phyloP scores from a whole-genome alignment of 192 early-diverging fungal genomes.

The Gaertneriomyces sp. region DNA sequence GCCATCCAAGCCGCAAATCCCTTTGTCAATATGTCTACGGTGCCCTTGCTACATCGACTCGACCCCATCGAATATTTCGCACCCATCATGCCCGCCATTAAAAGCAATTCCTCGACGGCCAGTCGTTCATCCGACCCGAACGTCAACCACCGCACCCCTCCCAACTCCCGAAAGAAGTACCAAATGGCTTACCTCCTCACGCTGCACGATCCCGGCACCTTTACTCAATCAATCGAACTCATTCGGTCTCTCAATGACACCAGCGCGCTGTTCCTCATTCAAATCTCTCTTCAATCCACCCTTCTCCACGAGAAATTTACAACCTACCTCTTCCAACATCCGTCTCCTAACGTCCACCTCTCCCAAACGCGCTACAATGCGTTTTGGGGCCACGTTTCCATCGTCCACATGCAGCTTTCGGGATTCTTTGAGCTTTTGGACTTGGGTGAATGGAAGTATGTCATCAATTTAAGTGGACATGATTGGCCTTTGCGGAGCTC shows the following conservation, averaged over 20 bases:
- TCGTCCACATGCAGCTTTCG: constrained; percentile 44
- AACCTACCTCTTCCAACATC: too few relatives aligned
- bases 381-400: constrained; percentile 43
- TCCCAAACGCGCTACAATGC: constrained; percentile 23
- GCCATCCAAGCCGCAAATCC: constrained; percentile 40
- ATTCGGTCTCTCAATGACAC: constrained; percentile 43
- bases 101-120: not conserved
- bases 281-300: constrained; percentile 35
- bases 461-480: constrained; percentile 45
- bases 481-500: constrained; percentile 45
- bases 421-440: constrained; percentile 51
- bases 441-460: constrained; percentile 53
- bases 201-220: constrained; percentile 33
- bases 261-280: constrained; percentile 39
- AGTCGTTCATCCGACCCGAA: not conserved
- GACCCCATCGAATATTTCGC: constrained; percentile 18
- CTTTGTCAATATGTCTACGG: constrained; percentile 29
- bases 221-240: constrained; percentile 15
- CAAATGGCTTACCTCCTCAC: constrained; percentile 48
- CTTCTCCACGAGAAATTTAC: not conserved
- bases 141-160: constrained; percentile 11
- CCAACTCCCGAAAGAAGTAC: constrained; percentile 23
- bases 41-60: constrained; percentile 30
- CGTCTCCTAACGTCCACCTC: constrained; percentile 34
- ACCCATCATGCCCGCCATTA: constrained; percentile 12